A percentile compares a stretch with the other conserved stretches of the same genome.
Conservation (phyloP, 768 basidiomycete genomes). For the Clitopilus hobsonii region DNA sequence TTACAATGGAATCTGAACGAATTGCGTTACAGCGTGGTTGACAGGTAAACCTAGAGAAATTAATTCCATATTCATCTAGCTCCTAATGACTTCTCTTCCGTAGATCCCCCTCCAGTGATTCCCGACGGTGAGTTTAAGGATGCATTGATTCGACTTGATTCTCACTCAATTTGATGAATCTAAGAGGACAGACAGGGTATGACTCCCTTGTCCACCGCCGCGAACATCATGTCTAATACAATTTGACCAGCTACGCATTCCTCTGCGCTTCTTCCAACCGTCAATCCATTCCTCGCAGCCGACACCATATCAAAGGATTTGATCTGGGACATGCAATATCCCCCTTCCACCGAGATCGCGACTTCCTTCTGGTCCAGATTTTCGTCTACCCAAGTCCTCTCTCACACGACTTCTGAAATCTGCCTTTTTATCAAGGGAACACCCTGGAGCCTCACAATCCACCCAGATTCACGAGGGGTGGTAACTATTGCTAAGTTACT, state of each 20-base stretch:
- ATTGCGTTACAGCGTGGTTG: too few relatives aligned
- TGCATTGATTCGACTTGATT: too few relatives aligned
- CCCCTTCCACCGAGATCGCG: background rate
- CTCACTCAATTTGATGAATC: too few relatives aligned
- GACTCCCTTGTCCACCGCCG: too few relatives aligned
- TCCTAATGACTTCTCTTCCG: too few relatives aligned
- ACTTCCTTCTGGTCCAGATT: background rate
- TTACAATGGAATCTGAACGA: too few relatives aligned
- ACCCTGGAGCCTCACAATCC: background rate
- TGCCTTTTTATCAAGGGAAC: background rate
- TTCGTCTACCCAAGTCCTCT: background rate
- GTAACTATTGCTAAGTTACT: background rate
- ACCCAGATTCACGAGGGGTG: background rate
- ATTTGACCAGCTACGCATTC: background rate
- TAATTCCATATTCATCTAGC: too few relatives aligned
- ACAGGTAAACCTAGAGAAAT: too few relatives aligned
- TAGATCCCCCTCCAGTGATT: too few relatives aligned
- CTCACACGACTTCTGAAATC: background rate
- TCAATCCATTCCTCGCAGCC: conserved; percentile 50
- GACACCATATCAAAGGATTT: background rate
- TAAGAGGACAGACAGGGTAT: too few relatives aligned
- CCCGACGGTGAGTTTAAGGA: too few relatives aligned
- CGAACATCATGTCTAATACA: too few relatives aligned
- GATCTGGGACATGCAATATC: background rate
- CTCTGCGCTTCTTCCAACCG: conserved; percentile 39